Evolutionary conservation across 768 basidiomycete genomes (phyloP).

Genomic region (Gelatoporia subvermispora): DNA sequence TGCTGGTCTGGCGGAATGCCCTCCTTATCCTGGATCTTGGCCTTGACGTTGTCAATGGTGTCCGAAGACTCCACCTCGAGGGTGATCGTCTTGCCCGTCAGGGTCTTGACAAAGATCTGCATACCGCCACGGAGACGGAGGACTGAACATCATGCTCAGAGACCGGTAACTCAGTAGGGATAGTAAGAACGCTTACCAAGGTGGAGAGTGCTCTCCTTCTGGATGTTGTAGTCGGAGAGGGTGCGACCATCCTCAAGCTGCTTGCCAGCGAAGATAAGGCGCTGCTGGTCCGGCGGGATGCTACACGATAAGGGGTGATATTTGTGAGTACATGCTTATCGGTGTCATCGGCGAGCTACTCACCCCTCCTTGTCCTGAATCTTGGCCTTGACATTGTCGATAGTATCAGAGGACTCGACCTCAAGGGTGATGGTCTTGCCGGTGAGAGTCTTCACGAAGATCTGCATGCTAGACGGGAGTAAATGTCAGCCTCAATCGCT

Average conservation of each 20-base stretch:
- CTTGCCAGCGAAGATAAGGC: conserved; percentile 98
- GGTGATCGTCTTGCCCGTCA: conserved; percentile 88
- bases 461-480: conserved; percentile 68
- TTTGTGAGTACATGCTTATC: conserved; percentile 3
- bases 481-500: not conserved
- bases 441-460: conserved; percentile 99
- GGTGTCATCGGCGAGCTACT: conserved; percentile 20
- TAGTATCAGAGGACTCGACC: conserved; percentile 95
- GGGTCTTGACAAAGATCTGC: conserved; percentile 88
- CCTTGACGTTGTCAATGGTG: conserved; percentile 74
- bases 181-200: conserved; percentile 39
- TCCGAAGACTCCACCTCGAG: conserved; percentile 78
- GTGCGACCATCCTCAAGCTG: conserved; percentile 99
- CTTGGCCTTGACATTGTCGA: conserved; percentile 97
- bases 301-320: conserved; percentile 30
- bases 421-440: conserved; percentile 98
- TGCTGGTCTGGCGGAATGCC: conserved; percentile 88
- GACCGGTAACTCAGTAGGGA: not conserved
- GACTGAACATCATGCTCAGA: conserved; percentile 36
- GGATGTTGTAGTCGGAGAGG: conserved; percentile 94
- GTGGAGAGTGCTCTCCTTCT: conserved; percentile 99
- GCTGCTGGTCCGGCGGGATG: conserved; percentile 92
- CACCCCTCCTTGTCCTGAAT: conserved; percentile 97
- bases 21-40: conserved; percentile 85
- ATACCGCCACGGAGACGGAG: conserved; percentile 43